Evolutionary conservation across 2,329 filamentous ascomycete genomes (phyloP).

Genomic region (Penicillium sp.): DNA sequence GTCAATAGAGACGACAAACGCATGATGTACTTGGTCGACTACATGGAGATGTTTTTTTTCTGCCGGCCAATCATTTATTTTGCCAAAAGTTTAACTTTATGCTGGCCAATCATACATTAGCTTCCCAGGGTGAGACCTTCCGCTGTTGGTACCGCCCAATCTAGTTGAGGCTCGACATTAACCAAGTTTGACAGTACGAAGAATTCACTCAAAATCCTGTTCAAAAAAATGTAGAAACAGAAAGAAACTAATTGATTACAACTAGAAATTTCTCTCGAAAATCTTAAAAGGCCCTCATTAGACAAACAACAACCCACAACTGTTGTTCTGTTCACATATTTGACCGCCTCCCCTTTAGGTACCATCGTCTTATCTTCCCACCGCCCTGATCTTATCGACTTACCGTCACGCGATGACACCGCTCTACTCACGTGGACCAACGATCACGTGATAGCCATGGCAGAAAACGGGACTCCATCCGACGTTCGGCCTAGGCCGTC

Average conservation of each 20-base stretch:
- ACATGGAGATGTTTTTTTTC: neutral
- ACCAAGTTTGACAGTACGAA: neutral
- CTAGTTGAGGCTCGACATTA: neutral
- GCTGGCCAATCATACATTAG: neutral
- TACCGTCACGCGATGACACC: neutral
- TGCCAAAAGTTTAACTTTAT: neutral
- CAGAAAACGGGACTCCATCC: slow-evolving; percentile 6
- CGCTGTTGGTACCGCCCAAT: neutral
- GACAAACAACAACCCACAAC: neutral
- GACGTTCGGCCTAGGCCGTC: neutral
- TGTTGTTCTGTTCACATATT: neutral
- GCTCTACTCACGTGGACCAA: neutral
- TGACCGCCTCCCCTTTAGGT: neutral
- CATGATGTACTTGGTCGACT: neutral
- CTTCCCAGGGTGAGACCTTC: fast-evolving
- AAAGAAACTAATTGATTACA: no score
- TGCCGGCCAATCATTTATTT: neutral
- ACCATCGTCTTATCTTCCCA: neutral
- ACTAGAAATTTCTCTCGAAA: fast-evolving
- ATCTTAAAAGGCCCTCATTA: neutral
- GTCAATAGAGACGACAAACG: neutral
- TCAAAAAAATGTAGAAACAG: neutral
- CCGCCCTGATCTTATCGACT: neutral
- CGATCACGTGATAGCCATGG: neutral
- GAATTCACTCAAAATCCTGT: no score